These are phyloP conservation scores for Clonostachys rhizophaga DNA, from an alignment of 2,329 filamentous ascomycete genomes.

Conservation along the genomic window DNA sequence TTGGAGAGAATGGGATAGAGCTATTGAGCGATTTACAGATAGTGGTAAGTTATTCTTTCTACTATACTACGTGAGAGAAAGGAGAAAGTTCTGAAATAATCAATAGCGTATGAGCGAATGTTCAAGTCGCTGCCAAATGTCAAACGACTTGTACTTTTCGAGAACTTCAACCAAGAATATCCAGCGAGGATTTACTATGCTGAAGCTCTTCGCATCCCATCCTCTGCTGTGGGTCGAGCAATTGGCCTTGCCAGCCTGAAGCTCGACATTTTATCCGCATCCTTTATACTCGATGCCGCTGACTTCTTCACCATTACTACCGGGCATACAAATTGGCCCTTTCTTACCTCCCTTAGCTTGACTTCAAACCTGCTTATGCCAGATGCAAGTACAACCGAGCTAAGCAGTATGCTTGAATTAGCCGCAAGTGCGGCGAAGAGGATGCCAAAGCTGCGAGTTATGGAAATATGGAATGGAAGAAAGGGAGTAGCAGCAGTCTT, in stretches of 20 bases:
- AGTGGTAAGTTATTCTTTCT: conserved; percentile 11
- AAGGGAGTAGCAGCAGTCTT: conserved; percentile 14
- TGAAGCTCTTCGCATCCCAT: not conserved
- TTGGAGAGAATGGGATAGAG: conserved; percentile 22
- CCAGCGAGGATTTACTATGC: not conserved
- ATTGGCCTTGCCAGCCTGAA: not conserved
- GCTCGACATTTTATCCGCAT: not conserved
- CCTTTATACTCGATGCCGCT: not conserved
- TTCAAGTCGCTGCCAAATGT: not conserved
- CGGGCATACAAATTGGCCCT: not conserved
- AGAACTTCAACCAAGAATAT: not conserved
- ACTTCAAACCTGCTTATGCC: not conserved
- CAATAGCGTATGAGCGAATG: not conserved
- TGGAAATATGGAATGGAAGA: conserved; percentile 25
- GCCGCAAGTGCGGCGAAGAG: conserved; percentile 13
- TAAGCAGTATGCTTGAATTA: conserved; percentile 13
- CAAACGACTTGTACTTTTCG: not conserved
- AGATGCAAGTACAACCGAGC: not conserved
- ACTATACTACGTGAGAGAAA: not conserved
- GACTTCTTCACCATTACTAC: not conserved
- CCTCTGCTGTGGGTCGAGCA: not conserved
- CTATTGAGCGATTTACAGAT: conserved; percentile 13
- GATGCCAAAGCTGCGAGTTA: conserved; percentile 19
- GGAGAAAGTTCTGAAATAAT: too few species aligned
- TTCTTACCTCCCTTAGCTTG: not conserved